Evolutionary conservation across 2,329 filamentous ascomycete genomes (phyloP).

Genomic region (Ilyonectria sp.): DNA sequence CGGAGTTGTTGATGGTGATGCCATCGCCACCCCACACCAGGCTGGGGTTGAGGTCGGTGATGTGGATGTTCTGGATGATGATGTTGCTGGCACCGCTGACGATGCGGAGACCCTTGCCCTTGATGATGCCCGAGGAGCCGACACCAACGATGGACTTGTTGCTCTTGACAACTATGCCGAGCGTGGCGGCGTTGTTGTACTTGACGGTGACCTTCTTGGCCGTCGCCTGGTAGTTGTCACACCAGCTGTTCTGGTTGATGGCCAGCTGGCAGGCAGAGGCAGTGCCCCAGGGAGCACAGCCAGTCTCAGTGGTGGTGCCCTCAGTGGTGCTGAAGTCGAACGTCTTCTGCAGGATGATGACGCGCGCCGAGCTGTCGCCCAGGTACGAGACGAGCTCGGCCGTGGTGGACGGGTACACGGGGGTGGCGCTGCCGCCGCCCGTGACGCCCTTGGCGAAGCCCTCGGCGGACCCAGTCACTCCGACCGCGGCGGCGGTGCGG

Average conservation of each 20-base stretch:
- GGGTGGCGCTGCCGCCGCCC: slow-evolving; percentile 69
- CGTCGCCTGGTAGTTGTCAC: slow-evolving; percentile 69
- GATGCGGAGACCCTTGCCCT: slow-evolving; percentile 70
- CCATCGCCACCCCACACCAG: slow-evolving; percentile 74
- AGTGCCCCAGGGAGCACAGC: slow-evolving; percentile 73
- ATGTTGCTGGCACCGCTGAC: slow-evolving; percentile 65
- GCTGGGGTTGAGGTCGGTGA: slow-evolving; percentile 69
- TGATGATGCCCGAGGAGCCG: slow-evolving; percentile 68
- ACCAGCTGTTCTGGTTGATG: slow-evolving; percentile 73
- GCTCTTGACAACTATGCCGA: slow-evolving; percentile 66
- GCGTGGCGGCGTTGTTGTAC: slow-evolving; percentile 67
- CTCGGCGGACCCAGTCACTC: slow-evolving; percentile 56
- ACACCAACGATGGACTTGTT: slow-evolving; percentile 72
- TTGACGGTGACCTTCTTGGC: slow-evolving; percentile 62
- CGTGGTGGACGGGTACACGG: slow-evolving; percentile 68
- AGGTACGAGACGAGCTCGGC: slow-evolving; percentile 73
- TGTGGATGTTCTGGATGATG: slow-evolving; percentile 73
- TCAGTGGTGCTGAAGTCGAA: slow-evolving; percentile 71
- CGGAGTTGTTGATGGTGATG: slow-evolving; percentile 65
- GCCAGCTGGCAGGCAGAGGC: slow-evolving; percentile 68
- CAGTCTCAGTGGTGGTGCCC: slow-evolving; percentile 65
- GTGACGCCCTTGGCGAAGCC: slow-evolving; percentile 68
- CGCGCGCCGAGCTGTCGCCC: slow-evolving; percentile 65
- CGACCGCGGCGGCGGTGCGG: slow-evolving; percentile 59
- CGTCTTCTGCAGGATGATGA: slow-evolving; percentile 71